These are phyloP conservation scores for Fraxinus nigra DNA, from an alignment of 305 asterid species.

Conservation along the genomic window DNA sequence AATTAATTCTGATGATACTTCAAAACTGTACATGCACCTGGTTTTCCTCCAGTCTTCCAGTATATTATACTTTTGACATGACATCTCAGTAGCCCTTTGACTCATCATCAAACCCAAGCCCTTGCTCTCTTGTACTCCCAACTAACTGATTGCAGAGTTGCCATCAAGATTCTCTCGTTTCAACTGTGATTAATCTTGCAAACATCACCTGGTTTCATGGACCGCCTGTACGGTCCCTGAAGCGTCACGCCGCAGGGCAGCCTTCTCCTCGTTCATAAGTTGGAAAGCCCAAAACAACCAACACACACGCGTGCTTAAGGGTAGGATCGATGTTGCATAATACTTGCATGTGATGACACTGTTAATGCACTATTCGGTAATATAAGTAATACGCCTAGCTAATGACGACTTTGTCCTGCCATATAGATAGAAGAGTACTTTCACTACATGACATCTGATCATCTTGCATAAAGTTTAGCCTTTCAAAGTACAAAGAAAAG, in stretches of 20 bases:
- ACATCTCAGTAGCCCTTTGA: constrained; percentile 22
- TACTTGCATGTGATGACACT: not conserved
- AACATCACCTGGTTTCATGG: not conserved
- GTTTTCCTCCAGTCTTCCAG: constrained; percentile 10
- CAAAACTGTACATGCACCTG: not conserved
- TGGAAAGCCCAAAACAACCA: not conserved
- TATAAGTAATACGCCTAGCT: not conserved
- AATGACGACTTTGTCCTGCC: not conserved
- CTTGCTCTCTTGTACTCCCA: constrained; percentile 1
- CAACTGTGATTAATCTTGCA: not conserved
- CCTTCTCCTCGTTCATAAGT: not conserved
- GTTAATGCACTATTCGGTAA: not conserved
- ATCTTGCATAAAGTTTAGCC: not conserved
- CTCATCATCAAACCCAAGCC: not conserved
- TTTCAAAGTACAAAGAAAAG: not conserved
- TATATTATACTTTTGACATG: constrained; percentile 18
- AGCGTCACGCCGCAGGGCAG: not conserved
- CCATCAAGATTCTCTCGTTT: constrained; percentile 5
- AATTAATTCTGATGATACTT: not conserved
- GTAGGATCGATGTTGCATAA: not conserved
- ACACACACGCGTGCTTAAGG: not conserved
- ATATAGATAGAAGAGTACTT: not conserved
- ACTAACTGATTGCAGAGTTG: constrained; percentile 19
- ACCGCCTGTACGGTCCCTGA: not conserved
- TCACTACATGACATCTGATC: not conserved